Conservation (phyloP, 305 asterid species). For the Fraxinus floribunda region DNA sequence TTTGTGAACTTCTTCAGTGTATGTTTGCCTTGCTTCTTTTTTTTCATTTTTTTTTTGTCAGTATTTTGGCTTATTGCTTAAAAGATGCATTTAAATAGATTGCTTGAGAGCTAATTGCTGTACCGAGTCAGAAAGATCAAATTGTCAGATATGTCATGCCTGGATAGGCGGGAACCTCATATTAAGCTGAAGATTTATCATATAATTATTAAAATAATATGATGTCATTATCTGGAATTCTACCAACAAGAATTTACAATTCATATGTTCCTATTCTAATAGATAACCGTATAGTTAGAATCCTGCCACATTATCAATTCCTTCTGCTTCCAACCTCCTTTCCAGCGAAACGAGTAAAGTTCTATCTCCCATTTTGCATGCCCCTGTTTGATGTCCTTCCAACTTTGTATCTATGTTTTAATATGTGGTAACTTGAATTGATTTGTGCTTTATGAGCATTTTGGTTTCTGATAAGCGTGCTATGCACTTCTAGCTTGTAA, state of each 20-base stretch:
- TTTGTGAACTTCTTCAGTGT: constrained; percentile 82
- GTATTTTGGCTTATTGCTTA: constrained; percentile 6
- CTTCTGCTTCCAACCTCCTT: not conserved
- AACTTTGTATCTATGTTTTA: not conserved
- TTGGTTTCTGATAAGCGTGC: not conserved
- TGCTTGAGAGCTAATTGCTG: not conserved
- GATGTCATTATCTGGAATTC: not conserved
- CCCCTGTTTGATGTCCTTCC: not conserved
- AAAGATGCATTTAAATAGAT: not conserved
- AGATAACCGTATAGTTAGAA: not conserved
- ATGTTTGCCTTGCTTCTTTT: constrained; percentile 28
- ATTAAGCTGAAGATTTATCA: not conserved
- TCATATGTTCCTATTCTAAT: not conserved
- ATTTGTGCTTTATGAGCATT: not conserved
- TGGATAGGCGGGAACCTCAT: not conserved
- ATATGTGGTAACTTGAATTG: not conserved
- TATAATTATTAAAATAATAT: not conserved
- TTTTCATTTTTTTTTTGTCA: not conserved
- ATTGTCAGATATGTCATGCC: not conserved
- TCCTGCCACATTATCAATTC: not conserved
- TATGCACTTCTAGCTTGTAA: not conserved
- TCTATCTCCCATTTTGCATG: not conserved
- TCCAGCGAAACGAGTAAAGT: not conserved
- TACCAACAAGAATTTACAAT: not conserved
- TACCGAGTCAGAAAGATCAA: not conserved